Evolutionary conservation across 495 filamentous ascomycete genomes (phyloP), one percentile per base, ranked within the genome.

Genomic region (Penicillium dipodomyicola): DNA sequence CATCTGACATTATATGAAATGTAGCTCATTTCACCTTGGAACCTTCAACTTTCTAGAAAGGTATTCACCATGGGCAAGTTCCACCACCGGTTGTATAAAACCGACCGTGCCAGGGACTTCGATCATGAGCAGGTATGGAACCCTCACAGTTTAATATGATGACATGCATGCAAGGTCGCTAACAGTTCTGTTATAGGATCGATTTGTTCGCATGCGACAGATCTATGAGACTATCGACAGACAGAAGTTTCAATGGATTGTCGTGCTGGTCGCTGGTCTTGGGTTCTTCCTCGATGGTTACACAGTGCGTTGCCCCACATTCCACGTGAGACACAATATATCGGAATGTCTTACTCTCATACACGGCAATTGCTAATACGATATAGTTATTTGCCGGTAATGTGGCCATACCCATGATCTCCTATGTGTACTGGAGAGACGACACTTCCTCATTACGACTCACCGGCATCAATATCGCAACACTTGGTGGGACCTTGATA

Each of bases 231-330:
- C 76, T 4, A 78, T 79, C 55, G 76, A 79, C 64, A 71, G 76
- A 14, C 76, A 79, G 52, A 61, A 58, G 4, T 79, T 68, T 53
- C 76, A 79, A 65, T 77, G 74, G 74, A 63, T 77, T 29, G 76
- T 80, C 12, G 78, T 81, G 7, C 67, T 80, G 7, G 86, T 89
- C 5, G 84, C 85, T 12, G 84, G 82, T 17, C 80, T 84, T 1
- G 86, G 86, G 17, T 89, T 89, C 62, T 81, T 89, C 50, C 84
- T 86, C 10, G 84, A 87, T 70, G 83, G 82, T 58, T 88, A 87
- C 57, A 84, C 82, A 37, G 86, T 92, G 49, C 52, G 72, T 68
- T 17, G n/a, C 40, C 29, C 12, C 11, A 10, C 2, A 15, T 37
- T 23, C 32, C 39, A 40, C 10, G 9, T 33, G 9, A 20, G 20